phyloP scores from a whole-genome alignment of 202 grass and related monocot species.

The Elaeis oleifera region DNA sequence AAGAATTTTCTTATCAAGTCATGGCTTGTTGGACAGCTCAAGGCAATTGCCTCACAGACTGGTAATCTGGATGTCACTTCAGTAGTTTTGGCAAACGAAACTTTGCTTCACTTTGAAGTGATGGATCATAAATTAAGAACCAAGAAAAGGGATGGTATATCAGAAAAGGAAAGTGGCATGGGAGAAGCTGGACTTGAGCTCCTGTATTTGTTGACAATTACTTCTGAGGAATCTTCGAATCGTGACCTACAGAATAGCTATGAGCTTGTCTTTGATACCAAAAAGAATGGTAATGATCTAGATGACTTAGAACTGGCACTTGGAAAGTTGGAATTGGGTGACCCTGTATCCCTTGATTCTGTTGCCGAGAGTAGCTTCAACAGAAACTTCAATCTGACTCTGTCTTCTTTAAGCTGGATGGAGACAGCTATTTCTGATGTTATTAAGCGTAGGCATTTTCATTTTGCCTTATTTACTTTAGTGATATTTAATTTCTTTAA shows the following conservation, averaged over 20 bases:
- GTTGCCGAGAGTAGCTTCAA: constrained; percentile 32
- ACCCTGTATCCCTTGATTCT: constrained; percentile 51
- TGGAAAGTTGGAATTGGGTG: constrained; percentile 63
- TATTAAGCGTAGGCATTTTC: constrained; percentile 50
- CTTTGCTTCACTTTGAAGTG: constrained; percentile 80
- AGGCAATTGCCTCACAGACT: constrained; percentile 43
- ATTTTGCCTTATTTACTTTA: not conserved
- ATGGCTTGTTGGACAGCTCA: constrained; percentile 67
- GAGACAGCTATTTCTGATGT: constrained; percentile 72
- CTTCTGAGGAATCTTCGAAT: constrained; percentile 43
- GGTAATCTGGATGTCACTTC: constrained; percentile 29
- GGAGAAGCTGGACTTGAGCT: constrained; percentile 27
- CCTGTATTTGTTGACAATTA: constrained; percentile 57
- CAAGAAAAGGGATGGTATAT: constrained; percentile 2
- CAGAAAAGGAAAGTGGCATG: not conserved
- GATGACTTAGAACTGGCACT: constrained; percentile 48
- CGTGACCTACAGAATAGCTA: constrained; percentile 37
- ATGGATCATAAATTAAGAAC: constrained; percentile 36
- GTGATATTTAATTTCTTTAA: constrained; percentile 16
- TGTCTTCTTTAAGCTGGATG: constrained; percentile 82
- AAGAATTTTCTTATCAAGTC: constrained; percentile 61
- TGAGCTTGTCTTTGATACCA: constrained; percentile 39
- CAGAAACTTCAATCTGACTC: constrained; percentile 40
- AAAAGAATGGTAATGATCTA: constrained; percentile 21
- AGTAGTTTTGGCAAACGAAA: constrained; percentile 56